phyloP scores from a whole-genome alignment of 2,329 filamentous ascomycete genomes.

The Biscogniauxia sp. region DNA sequence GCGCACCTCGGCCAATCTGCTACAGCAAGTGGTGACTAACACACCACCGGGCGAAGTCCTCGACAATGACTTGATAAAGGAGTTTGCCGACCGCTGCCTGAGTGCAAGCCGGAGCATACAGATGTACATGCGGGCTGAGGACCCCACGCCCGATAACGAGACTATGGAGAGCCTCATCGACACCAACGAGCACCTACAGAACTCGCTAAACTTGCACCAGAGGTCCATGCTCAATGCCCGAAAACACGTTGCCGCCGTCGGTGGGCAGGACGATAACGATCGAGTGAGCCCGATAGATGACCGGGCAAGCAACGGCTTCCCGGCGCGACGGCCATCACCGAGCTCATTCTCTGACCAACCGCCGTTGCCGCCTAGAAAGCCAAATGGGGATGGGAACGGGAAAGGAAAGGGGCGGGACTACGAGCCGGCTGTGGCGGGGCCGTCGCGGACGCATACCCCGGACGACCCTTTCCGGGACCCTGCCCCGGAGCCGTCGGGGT shows the following conservation, averaged over 20 bases:
- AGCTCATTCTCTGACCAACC: constrained; percentile 25
- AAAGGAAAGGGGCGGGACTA: constrained; percentile 32
- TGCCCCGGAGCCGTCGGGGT: constrained; percentile 17
- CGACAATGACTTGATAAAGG: constrained; percentile 82
- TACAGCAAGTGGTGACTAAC: constrained; percentile 88
- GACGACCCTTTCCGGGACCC: constrained; percentile 38
- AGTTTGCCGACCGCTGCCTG: constrained; percentile 85
- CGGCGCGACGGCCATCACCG: background rate
- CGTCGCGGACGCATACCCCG: constrained; percentile 30
- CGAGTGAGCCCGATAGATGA: constrained; percentile 27
- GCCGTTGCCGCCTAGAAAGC: constrained; percentile 24
- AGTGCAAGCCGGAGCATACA: constrained; percentile 80
- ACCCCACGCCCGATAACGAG: constrained; percentile 84
- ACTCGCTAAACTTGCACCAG: constrained; percentile 80
- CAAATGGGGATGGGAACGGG: constrained; percentile 28
- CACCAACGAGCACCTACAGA: constrained; percentile 86
- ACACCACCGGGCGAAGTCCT: constrained; percentile 75
- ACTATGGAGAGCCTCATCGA: constrained; percentile 93
- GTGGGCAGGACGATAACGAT: constrained; percentile 25
- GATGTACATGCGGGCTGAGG: constrained; percentile 75
- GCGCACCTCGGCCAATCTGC: constrained; percentile 81
- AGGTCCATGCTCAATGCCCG: constrained; percentile 67
- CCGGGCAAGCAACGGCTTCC: constrained; percentile 9
- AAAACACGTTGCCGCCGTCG: constrained; percentile 49
- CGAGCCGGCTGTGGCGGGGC: constrained; percentile 23